Evolutionary conservation across 2,329 filamentous ascomycete genomes (phyloP).

Genomic region (Calonectria pseudoturangicola): DNA sequence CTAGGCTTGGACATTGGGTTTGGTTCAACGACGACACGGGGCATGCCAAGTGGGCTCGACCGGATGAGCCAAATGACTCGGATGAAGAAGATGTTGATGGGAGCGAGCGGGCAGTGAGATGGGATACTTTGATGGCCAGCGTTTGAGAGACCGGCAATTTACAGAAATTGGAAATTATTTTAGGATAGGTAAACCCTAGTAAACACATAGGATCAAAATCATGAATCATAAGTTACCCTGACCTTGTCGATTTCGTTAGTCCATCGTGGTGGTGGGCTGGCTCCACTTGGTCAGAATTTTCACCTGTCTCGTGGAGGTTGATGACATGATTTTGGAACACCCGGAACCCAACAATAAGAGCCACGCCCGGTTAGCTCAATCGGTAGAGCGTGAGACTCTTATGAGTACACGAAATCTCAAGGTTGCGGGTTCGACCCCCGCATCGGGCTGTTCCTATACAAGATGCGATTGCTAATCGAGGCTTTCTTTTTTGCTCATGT

Average conservation of each 20-base stretch:
- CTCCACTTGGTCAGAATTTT: no score
- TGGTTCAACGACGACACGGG: background rate
- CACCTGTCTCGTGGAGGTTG: no score
- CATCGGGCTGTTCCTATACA: conserved; percentile 57
- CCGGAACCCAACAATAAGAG: conserved; percentile 26
- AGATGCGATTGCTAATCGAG: conserved; percentile 47
- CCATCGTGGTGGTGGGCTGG: no score
- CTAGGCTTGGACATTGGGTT: background rate
- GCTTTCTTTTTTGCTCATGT: conserved; percentile 39
- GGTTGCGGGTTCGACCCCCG: conserved; percentile 73
- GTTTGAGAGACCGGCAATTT: background rate
- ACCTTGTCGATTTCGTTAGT: no score
- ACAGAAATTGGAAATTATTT: no score
- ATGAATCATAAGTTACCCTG: no score
- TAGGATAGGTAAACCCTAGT: no score
- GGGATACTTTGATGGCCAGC: background rate
- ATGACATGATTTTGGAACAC: no score
- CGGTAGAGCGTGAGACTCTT: conserved; percentile 81
- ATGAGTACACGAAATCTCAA: conserved; percentile 67
- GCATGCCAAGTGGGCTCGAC: background rate
- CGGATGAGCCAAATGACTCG: background rate
- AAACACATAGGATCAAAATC: no score
- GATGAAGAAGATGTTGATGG: background rate
- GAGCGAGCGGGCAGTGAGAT: background rate
- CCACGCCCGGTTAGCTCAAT: conserved; percentile 57